Evolutionary conservation across 257 asterid genomes (phyloP).

Genomic region (Penstemon barbatus): DNA sequence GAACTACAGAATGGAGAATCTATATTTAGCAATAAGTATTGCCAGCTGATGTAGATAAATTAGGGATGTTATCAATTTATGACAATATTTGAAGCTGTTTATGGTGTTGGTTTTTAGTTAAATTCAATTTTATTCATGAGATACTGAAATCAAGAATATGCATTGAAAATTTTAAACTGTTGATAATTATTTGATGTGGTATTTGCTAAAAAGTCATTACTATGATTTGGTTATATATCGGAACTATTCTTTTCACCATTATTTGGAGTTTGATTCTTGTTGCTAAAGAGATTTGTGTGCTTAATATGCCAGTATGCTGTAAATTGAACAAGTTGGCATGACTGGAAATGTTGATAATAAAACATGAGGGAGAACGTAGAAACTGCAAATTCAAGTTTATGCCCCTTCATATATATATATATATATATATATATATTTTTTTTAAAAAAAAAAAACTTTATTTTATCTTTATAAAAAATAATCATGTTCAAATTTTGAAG

Average conservation of each 20-base stretch:
- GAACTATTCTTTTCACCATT: background rate
- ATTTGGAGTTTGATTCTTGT: background rate
- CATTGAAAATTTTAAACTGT: background rate
- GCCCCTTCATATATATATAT: background rate
- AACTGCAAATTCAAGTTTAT: conserved; percentile 6
- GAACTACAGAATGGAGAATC: too few species aligned
- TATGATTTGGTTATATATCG: too few species aligned
- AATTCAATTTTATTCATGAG: background rate
- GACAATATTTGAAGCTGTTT: too few species aligned
- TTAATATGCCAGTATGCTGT: background rate
- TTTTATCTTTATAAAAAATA: conserved; percentile 39
- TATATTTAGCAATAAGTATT: too few species aligned
- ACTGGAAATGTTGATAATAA: background rate
- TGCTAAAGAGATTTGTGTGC: background rate
- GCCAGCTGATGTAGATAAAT: too few species aligned
- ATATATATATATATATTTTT: too few species aligned
- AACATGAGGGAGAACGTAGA: background rate
- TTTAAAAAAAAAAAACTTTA: background rate
- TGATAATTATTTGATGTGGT: background rate
- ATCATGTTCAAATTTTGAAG: conserved; percentile 80
- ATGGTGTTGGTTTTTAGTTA: background rate
- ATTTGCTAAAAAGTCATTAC: background rate
- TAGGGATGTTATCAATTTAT: too few species aligned
- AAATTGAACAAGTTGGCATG: conserved; percentile 11
- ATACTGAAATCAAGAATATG: conserved; percentile 10